Evolutionary conservation across 306 rosid genomes (phyloP), one percentile per base, ranked within the genome.

Genomic region (Quercus agrifolia): DNA sequence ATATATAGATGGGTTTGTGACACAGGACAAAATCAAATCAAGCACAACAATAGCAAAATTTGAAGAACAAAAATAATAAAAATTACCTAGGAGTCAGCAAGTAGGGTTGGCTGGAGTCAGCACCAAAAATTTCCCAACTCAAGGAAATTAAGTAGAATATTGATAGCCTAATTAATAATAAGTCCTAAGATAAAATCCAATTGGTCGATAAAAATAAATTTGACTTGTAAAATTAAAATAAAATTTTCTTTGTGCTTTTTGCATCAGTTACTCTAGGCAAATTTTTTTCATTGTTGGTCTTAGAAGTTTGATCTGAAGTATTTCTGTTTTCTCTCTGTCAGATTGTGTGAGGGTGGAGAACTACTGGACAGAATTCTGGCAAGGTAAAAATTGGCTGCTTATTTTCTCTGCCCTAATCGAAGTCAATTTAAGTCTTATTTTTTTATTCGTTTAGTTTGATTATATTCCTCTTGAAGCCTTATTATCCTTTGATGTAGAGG

Each of bases 271-370:
- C 11, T 38, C 46, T 11, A 18, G 52, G 67, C 44, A 23, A n/a
- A 12, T 63, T 56, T 46, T 64, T 74, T 72, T 20, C 57, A 58
- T 70, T 71, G 49, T 83, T 76, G 49, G 68, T 19, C 51, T 74
- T 75, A 25, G 70, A 71, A 71, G 67, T 84, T 73, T 78, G 78
- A 63, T 82, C 71, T 71, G 49, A 83, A 52, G 3, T 73, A 28
- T 75, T 75, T 44, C 71, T 68, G 69, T 77, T 18, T 81, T 81
- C 74, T 77, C 63, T 56, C 62, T 78, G 49, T 79, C 87, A 95
- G 99, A 88, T 85, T 95, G 87, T 95, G 99, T 75, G 96, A 95
- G 86, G 98, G 98, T 62, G 99, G 99, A 85, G 99, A 95, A 85
- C 88, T 95, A 57, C 85, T 95, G 70, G 99, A 95, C 85, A 92